Base-by-base conservation (phyloP, 331 rosid genomes). In the Prunus yedoensis region DNA sequence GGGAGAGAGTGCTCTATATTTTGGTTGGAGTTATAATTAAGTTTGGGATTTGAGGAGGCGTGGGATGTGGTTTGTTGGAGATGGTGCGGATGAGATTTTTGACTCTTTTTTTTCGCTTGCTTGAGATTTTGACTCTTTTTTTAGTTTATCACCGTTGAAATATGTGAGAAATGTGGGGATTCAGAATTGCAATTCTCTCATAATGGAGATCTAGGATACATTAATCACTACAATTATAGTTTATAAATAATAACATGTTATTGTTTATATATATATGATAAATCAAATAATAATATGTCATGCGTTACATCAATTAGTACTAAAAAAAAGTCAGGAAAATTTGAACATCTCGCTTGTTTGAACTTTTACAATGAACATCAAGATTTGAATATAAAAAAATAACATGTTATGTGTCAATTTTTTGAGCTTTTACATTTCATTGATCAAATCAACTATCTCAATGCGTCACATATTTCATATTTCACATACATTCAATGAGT, bases 11-110 rank as follows among this genome's bases (percentile, higher is more conserved):
- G 70, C 73, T 67, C 75, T 70, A 70, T 64, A 77, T 76, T 80
- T 85, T 74, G 84, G 81, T 10, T 52, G 82, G 41, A 41, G 76
- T 46, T 76, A 32, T 53, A 60, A 49, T 62, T 2, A 63, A 75
- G 71, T 66, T 76, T 79, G 77, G 80, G 78, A 82, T 76, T 80
- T 78, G 81, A 77, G 76, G 83, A 75, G 75, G 43, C 53, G 50
- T 68, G 71, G 82, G 74, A 8, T 28, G 71, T 69, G 76, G 80
- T 77, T 76, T 68, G 80, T 86, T 77, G 77, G 78, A 76, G 80
- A 71, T 58, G 82, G 51, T 65, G 82, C 72, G 89, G 85, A 77
- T 65, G 84, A 72, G 47, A 79, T 69, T 82, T 73, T 73, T 73
- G 43, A 25, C 57, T 41, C 43, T 57, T 21, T 56, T 21, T 27